Conservation (phyloP, 2,329 filamentous ascomycete genomes). For the Plectosphaerella plurivora region DNA sequence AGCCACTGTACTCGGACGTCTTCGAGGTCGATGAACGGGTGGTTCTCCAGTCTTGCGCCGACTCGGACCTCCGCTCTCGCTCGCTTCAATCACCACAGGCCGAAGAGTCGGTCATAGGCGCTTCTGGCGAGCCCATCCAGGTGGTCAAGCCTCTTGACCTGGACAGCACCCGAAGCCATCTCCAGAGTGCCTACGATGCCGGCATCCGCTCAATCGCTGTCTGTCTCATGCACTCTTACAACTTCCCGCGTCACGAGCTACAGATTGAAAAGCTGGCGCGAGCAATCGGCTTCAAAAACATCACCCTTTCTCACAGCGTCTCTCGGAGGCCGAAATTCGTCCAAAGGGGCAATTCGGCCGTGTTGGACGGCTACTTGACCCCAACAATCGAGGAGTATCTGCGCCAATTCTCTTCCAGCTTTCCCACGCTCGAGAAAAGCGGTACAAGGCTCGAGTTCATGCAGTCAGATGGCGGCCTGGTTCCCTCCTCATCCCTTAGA, state of each 20-base stretch:
- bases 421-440: conserved; percentile 48
- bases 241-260: conserved; percentile 57
- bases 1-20: conserved; percentile 65
- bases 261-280: conserved; percentile 27
- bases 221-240: conserved; percentile 69
- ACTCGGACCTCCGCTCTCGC: conserved; percentile 6
- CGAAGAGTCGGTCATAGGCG: conserved; percentile 40
- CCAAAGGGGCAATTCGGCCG: conserved; percentile 69
- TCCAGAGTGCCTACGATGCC: conserved; percentile 56
- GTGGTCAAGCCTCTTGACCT: conserved; percentile 58
- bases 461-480: conserved; percentile 54
- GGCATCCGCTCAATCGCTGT: conserved; percentile 65
- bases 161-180: conserved; percentile 43
- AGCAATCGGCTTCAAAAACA: conserved; percentile 55
- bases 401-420: conserved; percentile 31
- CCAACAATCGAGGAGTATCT: conserved; percentile 69
- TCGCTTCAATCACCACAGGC: neutral
- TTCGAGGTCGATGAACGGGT: conserved; percentile 72
- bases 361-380: conserved; percentile 75
- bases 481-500: conserved; percentile 58
- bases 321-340: conserved; percentile 78
- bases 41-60: conserved; percentile 51
- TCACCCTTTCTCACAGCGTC: conserved; percentile 61
- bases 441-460: conserved; percentile 64
- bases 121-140: conserved; percentile 65